phyloP scores from a whole-genome alignment of 192 early-diverging fungal genomes.

The Umbelopsis sp. region DNA sequence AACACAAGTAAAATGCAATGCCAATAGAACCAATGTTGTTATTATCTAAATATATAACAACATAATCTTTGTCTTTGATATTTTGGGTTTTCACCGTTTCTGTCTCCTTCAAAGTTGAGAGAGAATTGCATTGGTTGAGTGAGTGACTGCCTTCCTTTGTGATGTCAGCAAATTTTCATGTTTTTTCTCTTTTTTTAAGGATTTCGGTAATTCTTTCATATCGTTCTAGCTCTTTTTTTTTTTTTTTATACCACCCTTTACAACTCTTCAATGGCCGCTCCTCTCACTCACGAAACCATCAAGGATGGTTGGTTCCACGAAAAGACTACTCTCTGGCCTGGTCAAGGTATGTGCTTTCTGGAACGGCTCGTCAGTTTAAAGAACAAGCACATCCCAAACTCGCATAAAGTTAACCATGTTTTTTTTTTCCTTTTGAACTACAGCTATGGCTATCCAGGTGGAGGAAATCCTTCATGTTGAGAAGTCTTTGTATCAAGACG shows the following conservation, averaged over 20 bases:
- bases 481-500: conserved; percentile 95
- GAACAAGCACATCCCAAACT: neutral
- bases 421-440: neutral
- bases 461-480: conserved; percentile 94
- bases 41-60: no score
- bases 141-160: neutral
- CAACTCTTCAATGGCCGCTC: conserved; percentile 36
- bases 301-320: conserved; percentile 98
- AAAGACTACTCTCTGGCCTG: conserved; percentile 93
- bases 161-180: conserved; percentile 18
- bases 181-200: neutral
- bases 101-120: no score
- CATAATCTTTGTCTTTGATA: no score
- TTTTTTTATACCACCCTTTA: neutral
- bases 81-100: no score
- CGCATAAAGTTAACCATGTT: neutral
- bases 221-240: conserved; percentile 4
- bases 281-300: conserved; percentile 87
- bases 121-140: no score
- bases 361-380: neutral
- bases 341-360: conserved; percentile 68
- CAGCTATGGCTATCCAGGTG: conserved; percentile 94
- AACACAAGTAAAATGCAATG: no score
- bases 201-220: conserved; percentile 14
- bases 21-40: no score